Base-by-base conservation (phyloP, 2,329 filamentous ascomycete species). In the Pseudopyrenochaeta lycopersici region DNA sequence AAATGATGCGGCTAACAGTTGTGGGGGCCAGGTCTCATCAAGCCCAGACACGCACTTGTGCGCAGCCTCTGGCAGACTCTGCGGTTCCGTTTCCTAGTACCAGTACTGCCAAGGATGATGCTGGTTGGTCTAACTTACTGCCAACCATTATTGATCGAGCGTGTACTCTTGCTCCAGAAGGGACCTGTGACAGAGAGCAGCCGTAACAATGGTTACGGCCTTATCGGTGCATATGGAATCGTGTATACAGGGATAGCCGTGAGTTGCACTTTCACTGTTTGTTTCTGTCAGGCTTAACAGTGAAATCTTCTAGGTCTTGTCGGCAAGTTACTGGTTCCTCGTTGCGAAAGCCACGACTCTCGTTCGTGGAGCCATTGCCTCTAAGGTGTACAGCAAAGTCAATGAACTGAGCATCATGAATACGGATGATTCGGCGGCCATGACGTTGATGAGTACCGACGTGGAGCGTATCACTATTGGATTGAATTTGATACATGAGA, bases 401-500 rank as follows among this genome's bases (percentile, higher is more conserved):
- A n/a, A 58, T 2, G 49, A 42, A 1, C 45, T 61, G 36, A 59
- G 48, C 44, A 46, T 46, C 3, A 46, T 48, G 5, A 46, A 52
- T 0, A 38, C 58, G 14, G 49, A 46, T 10, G 57, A 61, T 20
- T 56, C 54, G 4, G 58, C 47, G 31, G 54, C 60, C 11, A 49
- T 63, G 2, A 56, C 60, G 1, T 42, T 63, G 5, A 63, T 63
- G 60, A 56, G 49, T 21, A 47, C 60, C 7, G 60, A 63, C 21
- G 50, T 57, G 29, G 57, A 63, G 31, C 52, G 60, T 30, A 63
- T 63, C 14, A 48, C 46, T 1, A 38, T 40, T 32, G 52, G 58
- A 17, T 43, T 57, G 11, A 32, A 36, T 9, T 44, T 56, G 9
- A 46, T 45, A 4, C 57, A 63, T 7, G 57, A 61, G 35, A 39